phyloP scores from a whole-genome alignment of 352 stramenopile species.

The Blastocystis sp. region DNA sequence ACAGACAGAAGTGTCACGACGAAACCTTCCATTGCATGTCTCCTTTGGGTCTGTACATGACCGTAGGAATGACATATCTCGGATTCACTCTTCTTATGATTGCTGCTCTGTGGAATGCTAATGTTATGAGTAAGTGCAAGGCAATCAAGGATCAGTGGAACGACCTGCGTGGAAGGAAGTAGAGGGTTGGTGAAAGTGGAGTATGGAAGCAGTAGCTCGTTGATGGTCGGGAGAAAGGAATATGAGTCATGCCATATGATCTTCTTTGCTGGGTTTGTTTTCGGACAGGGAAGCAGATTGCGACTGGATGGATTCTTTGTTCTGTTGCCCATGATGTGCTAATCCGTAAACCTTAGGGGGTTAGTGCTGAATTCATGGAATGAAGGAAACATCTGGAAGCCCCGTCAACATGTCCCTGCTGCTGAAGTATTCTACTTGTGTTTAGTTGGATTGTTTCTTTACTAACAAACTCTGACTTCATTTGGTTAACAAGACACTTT shows the following conservation, averaged over 20 bases:
- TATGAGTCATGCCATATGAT: conserved; percentile 6
- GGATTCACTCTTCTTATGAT: conserved; percentile 58
- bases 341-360: conserved; percentile 44
- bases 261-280: background rate
- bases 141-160: conserved; percentile 50
- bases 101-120: conserved; percentile 52
- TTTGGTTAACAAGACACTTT: too few relatives aligned
- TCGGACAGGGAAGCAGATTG: background rate
- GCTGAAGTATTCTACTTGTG: background rate
- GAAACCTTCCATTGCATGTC: conserved; percentile 53
- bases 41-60: conserved; percentile 47
- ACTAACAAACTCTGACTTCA: too few relatives aligned
- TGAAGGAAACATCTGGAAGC: background rate
- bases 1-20: conserved; percentile 41
- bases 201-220: background rate
- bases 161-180: conserved; percentile 1
- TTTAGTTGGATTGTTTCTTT: background rate
- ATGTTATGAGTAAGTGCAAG: conserved; percentile 56
- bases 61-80: conserved; percentile 43
- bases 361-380: conserved; percentile 34
- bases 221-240: background rate
- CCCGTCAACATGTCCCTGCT: background rate
- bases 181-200: background rate
- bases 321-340: conserved; percentile 46
- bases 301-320: background rate